phyloP scores from a whole-genome alignment of 495 filamentous ascomycete species.

The Parachaetomium inaequale region DNA sequence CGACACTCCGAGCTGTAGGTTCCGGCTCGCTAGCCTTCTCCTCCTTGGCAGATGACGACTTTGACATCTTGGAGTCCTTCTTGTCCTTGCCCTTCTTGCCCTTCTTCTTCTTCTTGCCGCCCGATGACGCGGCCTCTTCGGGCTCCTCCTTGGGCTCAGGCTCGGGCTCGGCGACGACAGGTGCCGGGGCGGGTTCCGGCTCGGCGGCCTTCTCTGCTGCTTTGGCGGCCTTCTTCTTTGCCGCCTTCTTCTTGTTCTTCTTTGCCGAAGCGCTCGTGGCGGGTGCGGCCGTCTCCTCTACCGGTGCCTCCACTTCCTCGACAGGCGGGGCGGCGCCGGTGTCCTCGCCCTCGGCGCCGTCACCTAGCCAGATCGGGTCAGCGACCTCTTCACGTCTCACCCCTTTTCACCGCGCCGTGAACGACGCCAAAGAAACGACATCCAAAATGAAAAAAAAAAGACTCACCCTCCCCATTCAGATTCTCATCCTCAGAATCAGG shows the following conservation, averaged over 20 bases:
- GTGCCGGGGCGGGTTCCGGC: constrained; percentile 5
- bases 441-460: not conserved
- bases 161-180: constrained; percentile 6
- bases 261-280: constrained; percentile 16
- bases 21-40: constrained; percentile 15
- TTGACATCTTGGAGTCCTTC: constrained; percentile 17
- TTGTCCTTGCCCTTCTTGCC: constrained; percentile 31
- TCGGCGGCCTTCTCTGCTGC: constrained; percentile 20
- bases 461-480: constrained; percentile 18
- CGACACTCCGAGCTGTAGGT: not conserved
- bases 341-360: not conserved
- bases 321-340: not conserved
- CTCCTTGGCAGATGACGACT: constrained; percentile 13
- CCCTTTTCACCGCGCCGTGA: not conserved
- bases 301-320: constrained; percentile 5
- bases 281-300: constrained; percentile 18
- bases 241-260: constrained; percentile 31
- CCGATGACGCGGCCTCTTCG: constrained; percentile 8
- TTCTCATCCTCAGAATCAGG: constrained; percentile 36
- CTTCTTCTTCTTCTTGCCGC: constrained; percentile 27
- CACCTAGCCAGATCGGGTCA: not conserved
- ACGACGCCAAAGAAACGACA: not conserved
- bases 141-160: constrained; percentile 18
- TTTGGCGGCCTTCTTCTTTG: constrained; percentile 26
- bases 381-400: not conserved